Evolutionary conservation across 2,329 filamentous ascomycete genomes (phyloP), one percentile per base, ranked within the genome.

Genomic region (Phoma sp.): DNA sequence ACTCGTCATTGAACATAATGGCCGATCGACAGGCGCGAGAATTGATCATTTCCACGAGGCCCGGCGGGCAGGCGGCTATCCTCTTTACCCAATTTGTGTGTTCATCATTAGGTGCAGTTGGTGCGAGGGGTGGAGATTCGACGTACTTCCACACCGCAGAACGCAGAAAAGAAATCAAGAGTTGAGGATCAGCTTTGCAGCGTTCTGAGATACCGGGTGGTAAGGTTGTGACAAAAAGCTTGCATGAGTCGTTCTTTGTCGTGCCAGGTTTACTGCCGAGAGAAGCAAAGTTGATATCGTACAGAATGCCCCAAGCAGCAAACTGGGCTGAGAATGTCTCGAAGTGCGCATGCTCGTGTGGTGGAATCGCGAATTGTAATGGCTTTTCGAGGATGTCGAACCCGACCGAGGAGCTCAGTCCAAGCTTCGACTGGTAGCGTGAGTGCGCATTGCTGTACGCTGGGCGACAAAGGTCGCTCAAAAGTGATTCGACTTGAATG

Each of bases 1-100:
- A 75, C 5, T 76, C 68, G 65, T 96, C 91, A 62, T 93, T 93
- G 75, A 96, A 96, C 90, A 93, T 93, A 69, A 95, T 87, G 2
- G 91, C 90, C 29, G 89, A 91, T 47, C 90, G 82, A 66, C 91
- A 95, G 1, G 91, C 86, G 49, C 89, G 83, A 0, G 89, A 92
- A 66, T 92, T 88, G 4, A 93, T 76, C 68, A 93, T 76, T 25
- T 96, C 90, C 4, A 96, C 65, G 11, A 98, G 86, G 0, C 89
- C 88, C 21, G 82, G 79, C 0, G 93, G 93, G 62, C 91, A 96
- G 2, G 81, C 81, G 25, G 86, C 83, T 33, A 96, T 84, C 5
- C 78, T 78, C 1, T 81, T 75, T 1, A 89, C 76, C 88, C 89
- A 92, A 11, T 57, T 36, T 14, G 64, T 56, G 12, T 59, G 30